Evolutionary conservation across 306 rosid species (phyloP).

Genomic region (Trifolium dubium): DNA sequence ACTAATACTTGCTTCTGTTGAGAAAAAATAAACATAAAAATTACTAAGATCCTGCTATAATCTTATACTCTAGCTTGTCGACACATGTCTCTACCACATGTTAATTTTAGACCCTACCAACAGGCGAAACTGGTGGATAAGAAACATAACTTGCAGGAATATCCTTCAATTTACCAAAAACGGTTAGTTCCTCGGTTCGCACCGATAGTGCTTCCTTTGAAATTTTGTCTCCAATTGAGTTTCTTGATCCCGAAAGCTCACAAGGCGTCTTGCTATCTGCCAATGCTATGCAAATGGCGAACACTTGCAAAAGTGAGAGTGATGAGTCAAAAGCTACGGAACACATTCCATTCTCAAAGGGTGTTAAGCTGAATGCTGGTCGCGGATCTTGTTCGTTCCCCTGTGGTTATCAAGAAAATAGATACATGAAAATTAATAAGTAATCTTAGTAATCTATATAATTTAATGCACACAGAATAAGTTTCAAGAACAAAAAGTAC

Average conservation of each 20-base stretch:
- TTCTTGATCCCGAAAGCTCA: conserved; percentile 56
- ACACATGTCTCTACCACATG: background rate
- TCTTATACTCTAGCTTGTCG: background rate
- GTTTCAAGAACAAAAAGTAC: conserved; percentile 49
- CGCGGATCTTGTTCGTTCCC: conserved; percentile 55
- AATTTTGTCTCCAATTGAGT: conserved; percentile 52
- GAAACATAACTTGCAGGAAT: conserved; percentile 43
- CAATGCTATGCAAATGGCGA: conserved; percentile 86
- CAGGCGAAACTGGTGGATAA: conserved; percentile 44
- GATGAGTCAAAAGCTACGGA: conserved; percentile 76
- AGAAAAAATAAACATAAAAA: conserved; percentile 21
- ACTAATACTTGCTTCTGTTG: conserved; percentile 43
- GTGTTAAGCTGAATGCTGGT: conserved; percentile 59
- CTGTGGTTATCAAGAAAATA: conserved; percentile 54
- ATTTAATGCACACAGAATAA: background rate
- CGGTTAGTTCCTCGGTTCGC: conserved; percentile 49
- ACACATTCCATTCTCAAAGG: conserved; percentile 70
- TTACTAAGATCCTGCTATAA: conserved; percentile 31
- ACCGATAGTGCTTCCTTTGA: conserved; percentile 39
- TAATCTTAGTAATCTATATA: conserved; percentile 23
- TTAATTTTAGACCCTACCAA: conserved; percentile 47
- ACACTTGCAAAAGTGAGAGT: conserved; percentile 81
- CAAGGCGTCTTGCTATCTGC: conserved; percentile 65
- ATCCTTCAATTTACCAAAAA: conserved; percentile 44
- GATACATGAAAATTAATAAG: conserved; percentile 34